A percentile compares a stretch with the other conserved stretches of the same genome.
These are phyloP conservation scores for Peronospora farinosa DNA, from an alignment of 352 stramenopile species.

Conservation along the genomic window DNA sequence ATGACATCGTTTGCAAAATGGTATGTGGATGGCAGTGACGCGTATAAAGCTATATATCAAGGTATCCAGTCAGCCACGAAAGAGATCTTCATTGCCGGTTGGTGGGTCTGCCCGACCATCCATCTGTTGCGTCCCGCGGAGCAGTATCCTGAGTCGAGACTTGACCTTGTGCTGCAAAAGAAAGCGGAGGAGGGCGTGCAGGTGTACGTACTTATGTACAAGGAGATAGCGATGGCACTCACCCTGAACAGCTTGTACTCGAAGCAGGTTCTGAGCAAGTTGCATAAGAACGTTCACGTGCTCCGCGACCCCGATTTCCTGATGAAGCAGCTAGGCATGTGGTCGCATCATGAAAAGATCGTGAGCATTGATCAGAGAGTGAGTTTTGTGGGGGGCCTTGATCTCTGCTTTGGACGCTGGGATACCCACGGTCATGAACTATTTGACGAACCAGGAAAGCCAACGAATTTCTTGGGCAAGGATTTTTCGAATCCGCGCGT, in stretches of 20 bases:
- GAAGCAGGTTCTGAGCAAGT: constrained; percentile 54
- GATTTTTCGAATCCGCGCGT: constrained; percentile 83
- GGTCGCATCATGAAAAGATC: constrained; percentile 91
- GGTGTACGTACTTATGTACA: constrained; percentile 91
- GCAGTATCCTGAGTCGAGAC: constrained; percentile 49
- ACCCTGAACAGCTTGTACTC: constrained; percentile 82
- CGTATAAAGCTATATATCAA: constrained; percentile 72
- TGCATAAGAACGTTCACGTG: constrained; percentile 82
- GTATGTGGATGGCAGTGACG: constrained; percentile 76
- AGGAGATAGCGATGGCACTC: constrained; percentile 77
- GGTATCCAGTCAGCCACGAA: constrained; percentile 55
- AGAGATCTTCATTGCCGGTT: constrained; percentile 88
- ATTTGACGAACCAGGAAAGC: constrained; percentile 51
- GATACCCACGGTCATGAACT: constrained; percentile 63
- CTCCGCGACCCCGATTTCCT: constrained; percentile 86
- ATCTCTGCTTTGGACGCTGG: constrained; percentile 87
- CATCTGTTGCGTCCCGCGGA: constrained; percentile 63
- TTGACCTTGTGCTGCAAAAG: constrained; percentile 60
- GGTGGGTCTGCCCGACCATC: constrained; percentile 87
- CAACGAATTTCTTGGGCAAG: constrained; percentile 68
- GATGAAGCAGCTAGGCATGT: constrained; percentile 84
- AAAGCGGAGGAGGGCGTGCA: constrained; percentile 78
- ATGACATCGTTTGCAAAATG: constrained; percentile 63
- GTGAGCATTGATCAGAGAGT: constrained; percentile 85
- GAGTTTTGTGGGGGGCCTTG: constrained; percentile 86